Percentiles rank a stretch among this genome's conserved stretches.
These are phyloP conservation scores for Metarhizium rileyi DNA, from an alignment of 2,329 filamentous ascomycete species.

Conservation along the genomic window DNA sequence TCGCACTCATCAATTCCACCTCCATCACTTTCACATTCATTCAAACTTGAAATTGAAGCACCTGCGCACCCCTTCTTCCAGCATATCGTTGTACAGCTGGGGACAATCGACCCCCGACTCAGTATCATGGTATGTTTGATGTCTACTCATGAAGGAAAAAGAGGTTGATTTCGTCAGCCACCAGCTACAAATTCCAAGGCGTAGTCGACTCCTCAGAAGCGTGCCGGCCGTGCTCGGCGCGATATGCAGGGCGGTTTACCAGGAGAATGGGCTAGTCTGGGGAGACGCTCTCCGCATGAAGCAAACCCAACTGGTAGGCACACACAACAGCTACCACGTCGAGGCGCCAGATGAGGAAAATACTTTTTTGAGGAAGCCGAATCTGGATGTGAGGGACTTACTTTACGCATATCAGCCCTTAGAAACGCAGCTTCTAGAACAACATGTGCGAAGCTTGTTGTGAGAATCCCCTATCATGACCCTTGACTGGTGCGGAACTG, in stretches of 20 bases:
- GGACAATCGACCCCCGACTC: too few relatives aligned
- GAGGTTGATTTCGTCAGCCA: too few relatives aligned
- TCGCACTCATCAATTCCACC: too few relatives aligned
- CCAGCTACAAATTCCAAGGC: background rate
- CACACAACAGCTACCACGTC: constrained; percentile 42
- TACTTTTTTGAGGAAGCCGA: constrained; percentile 26
- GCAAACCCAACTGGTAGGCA: constrained; percentile 40
- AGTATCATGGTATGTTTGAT: background rate
- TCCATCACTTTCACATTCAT: too few relatives aligned
- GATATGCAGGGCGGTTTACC: constrained; percentile 9
- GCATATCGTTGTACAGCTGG: too few relatives aligned
- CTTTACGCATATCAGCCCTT: constrained; percentile 38
- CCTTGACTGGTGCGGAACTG: too few relatives aligned
- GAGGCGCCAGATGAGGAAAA: constrained; percentile 33
- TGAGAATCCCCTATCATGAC: too few relatives aligned
- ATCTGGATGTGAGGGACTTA: constrained; percentile 28
- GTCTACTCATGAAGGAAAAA: too few relatives aligned
- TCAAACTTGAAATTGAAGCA: too few relatives aligned
- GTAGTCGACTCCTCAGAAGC: background rate
- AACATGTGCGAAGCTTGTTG: constrained; percentile 36
- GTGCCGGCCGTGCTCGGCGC: background rate
- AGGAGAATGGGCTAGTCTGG: constrained; percentile 22
- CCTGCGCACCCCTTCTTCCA: too few relatives aligned
- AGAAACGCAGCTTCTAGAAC: constrained; percentile 32
- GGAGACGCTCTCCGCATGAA: constrained; percentile 33